Conservation (phyloP, 2,329 filamentous ascomycete species). For the Neonectria magnoliae region DNA sequence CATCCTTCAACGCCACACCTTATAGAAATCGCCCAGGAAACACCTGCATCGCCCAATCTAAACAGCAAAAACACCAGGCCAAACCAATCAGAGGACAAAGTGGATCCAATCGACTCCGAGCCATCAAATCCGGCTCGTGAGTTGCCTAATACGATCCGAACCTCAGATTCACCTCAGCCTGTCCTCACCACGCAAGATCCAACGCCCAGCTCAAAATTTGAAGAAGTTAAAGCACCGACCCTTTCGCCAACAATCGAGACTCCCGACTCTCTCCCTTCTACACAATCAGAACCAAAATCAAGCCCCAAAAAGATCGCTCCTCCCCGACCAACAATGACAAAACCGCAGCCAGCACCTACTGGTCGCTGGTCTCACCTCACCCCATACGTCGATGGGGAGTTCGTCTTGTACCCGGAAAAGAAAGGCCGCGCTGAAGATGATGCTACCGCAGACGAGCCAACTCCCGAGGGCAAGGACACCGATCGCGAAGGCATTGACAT, state of each 20-base stretch:
- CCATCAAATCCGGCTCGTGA: constrained; percentile 5
- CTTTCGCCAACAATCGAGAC: constrained; percentile 31
- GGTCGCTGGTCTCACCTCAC: constrained; percentile 53
- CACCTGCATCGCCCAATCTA: constrained; percentile 9
- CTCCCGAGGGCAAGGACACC: constrained; percentile 46
- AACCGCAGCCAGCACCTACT: constrained; percentile 44
- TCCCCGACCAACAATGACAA: constrained; percentile 24
- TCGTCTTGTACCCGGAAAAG: constrained; percentile 52
- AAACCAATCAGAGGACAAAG: constrained; percentile 5
- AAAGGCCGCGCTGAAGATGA: constrained; percentile 47
- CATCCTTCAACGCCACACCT: not conserved
- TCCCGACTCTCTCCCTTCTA: constrained; percentile 30
- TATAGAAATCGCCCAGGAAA: constrained; percentile 9
- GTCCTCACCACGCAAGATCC: constrained; percentile 24
- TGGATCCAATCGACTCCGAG: constrained; percentile 20
- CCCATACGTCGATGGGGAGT: constrained; percentile 54
- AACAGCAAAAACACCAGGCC: constrained; percentile 2
- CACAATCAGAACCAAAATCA: constrained; percentile 33
- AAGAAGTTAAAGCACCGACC: constrained; percentile 31
- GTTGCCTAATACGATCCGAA: constrained; percentile 7
- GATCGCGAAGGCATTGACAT: constrained; percentile 44
- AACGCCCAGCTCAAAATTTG: constrained; percentile 26
- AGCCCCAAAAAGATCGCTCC: constrained; percentile 34
- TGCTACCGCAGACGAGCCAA: constrained; percentile 43
- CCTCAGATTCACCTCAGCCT: constrained; percentile 25